Conservation (phyloP, 2,329 filamentous ascomycete species). For the Alternaria dauci region DNA sequence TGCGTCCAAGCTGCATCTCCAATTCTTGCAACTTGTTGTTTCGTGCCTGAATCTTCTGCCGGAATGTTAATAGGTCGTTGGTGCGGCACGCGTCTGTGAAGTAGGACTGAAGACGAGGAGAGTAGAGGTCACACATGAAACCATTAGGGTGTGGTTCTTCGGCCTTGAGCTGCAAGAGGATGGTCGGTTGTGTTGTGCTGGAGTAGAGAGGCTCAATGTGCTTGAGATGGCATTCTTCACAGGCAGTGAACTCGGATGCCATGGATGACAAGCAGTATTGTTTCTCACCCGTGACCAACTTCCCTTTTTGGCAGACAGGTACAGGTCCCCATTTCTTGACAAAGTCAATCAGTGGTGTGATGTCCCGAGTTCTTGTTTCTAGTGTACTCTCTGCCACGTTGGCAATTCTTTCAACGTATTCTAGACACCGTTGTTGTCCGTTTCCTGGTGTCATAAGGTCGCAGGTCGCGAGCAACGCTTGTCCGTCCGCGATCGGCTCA, state of each 20-base stretch:
- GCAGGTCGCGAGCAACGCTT: constrained; percentile 28
- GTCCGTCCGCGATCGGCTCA: constrained; percentile 14
- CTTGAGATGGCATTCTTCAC: constrained; percentile 27
- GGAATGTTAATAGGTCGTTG: constrained; percentile 13
- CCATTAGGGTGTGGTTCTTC: not conserved
- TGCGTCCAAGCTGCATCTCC: constrained; percentile 15
- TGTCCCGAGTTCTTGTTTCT: constrained; percentile 10
- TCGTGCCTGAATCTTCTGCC: constrained; percentile 17
- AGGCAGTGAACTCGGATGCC: constrained; percentile 24
- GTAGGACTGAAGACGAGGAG: constrained; percentile 24
- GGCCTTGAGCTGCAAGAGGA: constrained; percentile 9
- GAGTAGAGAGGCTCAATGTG: constrained; percentile 18
- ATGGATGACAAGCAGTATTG: constrained; percentile 13
- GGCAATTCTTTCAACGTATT: constrained; percentile 22
- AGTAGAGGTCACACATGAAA: constrained; percentile 29
- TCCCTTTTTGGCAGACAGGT: constrained; percentile 16
- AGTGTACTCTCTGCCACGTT: constrained; percentile 11
- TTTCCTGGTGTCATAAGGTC: constrained; percentile 24
- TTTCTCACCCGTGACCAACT: constrained; percentile 8
- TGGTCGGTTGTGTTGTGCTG: not conserved
- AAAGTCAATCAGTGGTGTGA: constrained; percentile 14
- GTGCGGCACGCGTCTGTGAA: constrained; percentile 19
- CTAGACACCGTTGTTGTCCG: constrained; percentile 13
- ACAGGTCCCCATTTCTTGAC: constrained; percentile 22
- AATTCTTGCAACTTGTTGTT: constrained; percentile 21